These are phyloP conservation scores for Starmera pachycereana DNA, from an alignment of 805 yeast genomes.

Conservation along the genomic window DNA sequence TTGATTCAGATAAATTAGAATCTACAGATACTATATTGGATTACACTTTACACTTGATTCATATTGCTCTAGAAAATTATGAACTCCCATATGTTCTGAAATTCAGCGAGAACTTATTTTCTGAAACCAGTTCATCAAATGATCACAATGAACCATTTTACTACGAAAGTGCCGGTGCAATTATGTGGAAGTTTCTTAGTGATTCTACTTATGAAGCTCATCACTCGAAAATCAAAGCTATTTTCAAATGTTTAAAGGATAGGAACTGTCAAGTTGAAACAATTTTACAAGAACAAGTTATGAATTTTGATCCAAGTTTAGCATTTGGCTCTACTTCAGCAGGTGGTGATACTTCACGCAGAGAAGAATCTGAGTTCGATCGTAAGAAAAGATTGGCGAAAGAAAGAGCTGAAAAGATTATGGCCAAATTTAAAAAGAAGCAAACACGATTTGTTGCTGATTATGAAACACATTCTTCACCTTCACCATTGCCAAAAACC, in stretches of 20 bases:
- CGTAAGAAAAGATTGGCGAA: slow-evolving; percentile 60
- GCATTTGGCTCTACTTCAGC: slow-evolving; percentile 1
- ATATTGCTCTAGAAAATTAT: slow-evolving; percentile 37
- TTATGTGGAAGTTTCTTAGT: slow-evolving; percentile 30
- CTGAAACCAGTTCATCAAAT: slow-evolving; percentile 17
- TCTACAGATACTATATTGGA: slow-evolving; percentile 51
- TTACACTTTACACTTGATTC: slow-evolving; percentile 56
- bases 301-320: slow-evolving; percentile 19
- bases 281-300: slow-evolving; percentile 26
- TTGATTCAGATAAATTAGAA: slow-evolving; percentile 21
- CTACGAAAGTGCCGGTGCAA: slow-evolving; percentile 28
- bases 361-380: slow-evolving; percentile 29
- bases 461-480: too few species aligned
- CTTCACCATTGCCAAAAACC: too few species aligned
- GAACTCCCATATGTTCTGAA: slow-evolving; percentile 18
- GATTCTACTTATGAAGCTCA: slow-evolving; percentile 30
- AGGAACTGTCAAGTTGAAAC: slow-evolving; percentile 21
- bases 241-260: slow-evolving; percentile 26
- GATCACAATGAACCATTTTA: slow-evolving; percentile 28
- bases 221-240: slow-evolving; percentile 48
- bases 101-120: slow-evolving; percentile 26
- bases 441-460: slow-evolving; percentile 61
- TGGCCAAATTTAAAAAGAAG: slow-evolving; percentile 73
- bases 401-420: slow-evolving; percentile 54
- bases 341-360: not conserved